Percentiles rank a stretch among this genome's conserved stretches.
Conservation (phyloP, 805 yeast genomes). For the Saccharomycopsis fibuligera region DNA sequence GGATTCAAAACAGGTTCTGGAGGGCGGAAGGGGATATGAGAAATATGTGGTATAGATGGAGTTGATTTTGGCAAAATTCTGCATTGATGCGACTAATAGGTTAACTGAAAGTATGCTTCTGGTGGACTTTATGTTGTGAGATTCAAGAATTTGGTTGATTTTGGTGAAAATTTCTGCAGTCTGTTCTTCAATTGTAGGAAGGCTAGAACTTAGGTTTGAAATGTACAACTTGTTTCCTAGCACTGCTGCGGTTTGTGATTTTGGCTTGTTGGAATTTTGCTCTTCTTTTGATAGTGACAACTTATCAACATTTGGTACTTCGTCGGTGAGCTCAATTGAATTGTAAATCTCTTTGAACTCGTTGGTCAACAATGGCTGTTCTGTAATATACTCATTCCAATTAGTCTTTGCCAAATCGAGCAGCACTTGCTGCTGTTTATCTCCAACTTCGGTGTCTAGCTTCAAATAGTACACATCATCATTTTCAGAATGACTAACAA, state of each 20-base stretch:
- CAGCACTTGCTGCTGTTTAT: constrained; percentile 26
- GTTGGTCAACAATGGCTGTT: constrained; percentile 32
- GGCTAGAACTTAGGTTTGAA: constrained; percentile 34
- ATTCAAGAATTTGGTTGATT: constrained; percentile 31
- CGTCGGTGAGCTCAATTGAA: neutral
- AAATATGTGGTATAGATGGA: constrained; percentile 52
- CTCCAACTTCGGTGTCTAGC: constrained; percentile 36
- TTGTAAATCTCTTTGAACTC: constrained; percentile 33
- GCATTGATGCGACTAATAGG: constrained; percentile 59
- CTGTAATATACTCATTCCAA: constrained; percentile 15
- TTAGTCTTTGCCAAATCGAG: constrained; percentile 1
- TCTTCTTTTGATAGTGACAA: neutral
- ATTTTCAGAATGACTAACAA: constrained; percentile 39
- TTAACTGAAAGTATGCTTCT: constrained; percentile 27
- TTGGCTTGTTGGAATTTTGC: neutral
- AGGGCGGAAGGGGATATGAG: constrained; percentile 66
- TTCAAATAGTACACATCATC: constrained; percentile 70
- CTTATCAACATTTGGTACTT: neutral
- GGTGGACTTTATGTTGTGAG: constrained; percentile 24
- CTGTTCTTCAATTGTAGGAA: constrained; percentile 36
- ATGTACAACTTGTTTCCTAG: constrained; percentile 30
- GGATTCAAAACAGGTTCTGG: constrained; percentile 79
- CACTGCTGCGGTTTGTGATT: neutral
- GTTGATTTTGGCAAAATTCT: constrained; percentile 56
- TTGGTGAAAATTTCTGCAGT: constrained; percentile 42